Base-by-base conservation (phyloP, 305 asterid genomes). In the Striga hermonthica region DNA sequence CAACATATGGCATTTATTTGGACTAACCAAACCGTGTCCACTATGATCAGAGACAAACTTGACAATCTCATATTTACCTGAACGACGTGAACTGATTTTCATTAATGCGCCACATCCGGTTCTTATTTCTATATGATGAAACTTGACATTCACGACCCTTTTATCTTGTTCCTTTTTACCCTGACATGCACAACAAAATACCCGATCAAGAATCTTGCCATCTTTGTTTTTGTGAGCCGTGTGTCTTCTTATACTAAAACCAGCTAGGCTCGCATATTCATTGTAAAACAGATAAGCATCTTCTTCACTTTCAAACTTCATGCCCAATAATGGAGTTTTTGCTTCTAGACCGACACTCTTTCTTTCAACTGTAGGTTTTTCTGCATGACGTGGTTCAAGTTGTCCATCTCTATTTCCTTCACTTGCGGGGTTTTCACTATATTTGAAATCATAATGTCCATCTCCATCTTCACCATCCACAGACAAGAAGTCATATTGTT, bases 31-130 rank as follows among this genome's bases (percentile, higher is more conserved):
- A 5, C 4, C 43, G 54, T 65, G 70, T 3, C 43, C 44, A 38
- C 11, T 65, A 15, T 37, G 62, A 7, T 43, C 52, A 36, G 61
- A 60, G 11, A 54, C 16, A 65, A 65, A 54, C 6, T 41, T 9
- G 5, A 6, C 62, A 38, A 53, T 9, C 2, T 5, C 9, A 16
- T 38, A 40, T 39, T 38, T 65, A 38, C 62, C 41, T 11, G 28
- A 52, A 9, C 39, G 9, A 6, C 13, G 11, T 9, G 38, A 50
- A 65, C 39, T 16, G 3, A 52, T 15, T 9, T 31, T 53, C 41
- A 38, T 53, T 53, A 53, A 39, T 3, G 62, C 54, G 6, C 12
- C 11, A 39, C 70, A 65, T 8, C 40, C 28, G 4, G 16, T 65
- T 53, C 34, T 39, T 28, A 54, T 53, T 65, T 11, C 40, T 14